Base-by-base conservation (phyloP, 345 rosid genomes). In the Zanthoxylum bungeanum region DNA sequence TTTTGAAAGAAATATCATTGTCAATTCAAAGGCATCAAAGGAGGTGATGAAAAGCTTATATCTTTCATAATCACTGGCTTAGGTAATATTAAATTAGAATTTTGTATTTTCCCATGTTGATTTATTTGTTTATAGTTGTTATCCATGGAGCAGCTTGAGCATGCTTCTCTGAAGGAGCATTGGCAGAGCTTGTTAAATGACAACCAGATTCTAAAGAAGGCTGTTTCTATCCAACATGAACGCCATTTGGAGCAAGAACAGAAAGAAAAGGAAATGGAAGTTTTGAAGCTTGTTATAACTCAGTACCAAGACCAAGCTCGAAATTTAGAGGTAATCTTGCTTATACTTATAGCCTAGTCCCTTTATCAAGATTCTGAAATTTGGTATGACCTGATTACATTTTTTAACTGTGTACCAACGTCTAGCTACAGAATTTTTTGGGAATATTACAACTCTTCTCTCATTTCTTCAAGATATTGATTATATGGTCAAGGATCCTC, bases 221-320 rank as follows among this genome's bases (percentile, higher is more conserved):
- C 83, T 1, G 69, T 86, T 30, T 79, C 87, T 27, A 81, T 72
- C 55, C 89, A 85, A 64, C 81, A 76, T 51, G 84, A 81, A 39
- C 87, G 84, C 37, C 77, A 65, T 65, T 57, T 74, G 70, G 87
- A 81, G 71, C 85, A 77, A 36, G 87, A 83, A 64, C 87, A 76
- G 39, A 86, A 74, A 50, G 75, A 71, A 3, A 81, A 73, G 75
- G 87, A 86, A 76, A 63, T 76, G 30, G 78, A 78, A 50, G 81
- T 64, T 36, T 65, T 86, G 70, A 81, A 81, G 75, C 72, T 73
- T 22, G 55, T 79, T 33, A 25, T 86, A 2, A 77, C 69, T 68
- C 83, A 85, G 47, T 85, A 76, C 75, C 87, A 85, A 69, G 87
- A 83, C 69, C 84, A 83, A 76, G 71, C 82, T 56, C 84, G 69